phyloP scores from a whole-genome alignment of 1,284 basidiomycete species.

The Rhodotorula sp. region DNA sequence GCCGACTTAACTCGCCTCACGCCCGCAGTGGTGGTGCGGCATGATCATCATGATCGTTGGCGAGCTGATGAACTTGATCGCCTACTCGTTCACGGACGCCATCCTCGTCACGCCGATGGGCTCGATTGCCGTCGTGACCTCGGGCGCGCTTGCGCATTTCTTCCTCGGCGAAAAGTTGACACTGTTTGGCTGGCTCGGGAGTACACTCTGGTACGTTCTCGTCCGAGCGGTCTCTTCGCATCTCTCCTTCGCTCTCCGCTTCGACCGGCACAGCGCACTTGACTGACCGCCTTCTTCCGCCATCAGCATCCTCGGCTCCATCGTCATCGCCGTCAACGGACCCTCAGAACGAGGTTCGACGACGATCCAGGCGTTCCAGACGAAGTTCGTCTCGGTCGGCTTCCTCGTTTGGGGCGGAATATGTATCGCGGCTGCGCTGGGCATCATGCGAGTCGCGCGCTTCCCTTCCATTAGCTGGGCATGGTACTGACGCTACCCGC shows the following conservation, averaged over 20 bases:
- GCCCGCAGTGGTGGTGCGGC: slow-evolving; percentile 80
- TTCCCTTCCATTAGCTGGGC: too few relatives aligned
- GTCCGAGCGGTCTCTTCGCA: too few relatives aligned
- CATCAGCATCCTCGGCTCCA: slow-evolving; percentile 67
- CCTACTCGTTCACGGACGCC: slow-evolving; percentile 88
- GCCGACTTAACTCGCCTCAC: not conserved
- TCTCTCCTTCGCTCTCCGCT: not conserved
- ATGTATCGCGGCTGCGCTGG: slow-evolving; percentile 63
- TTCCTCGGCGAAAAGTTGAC: slow-evolving; percentile 89
- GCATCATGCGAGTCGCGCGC: slow-evolving; percentile 55
- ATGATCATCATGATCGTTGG: slow-evolving; percentile 57
- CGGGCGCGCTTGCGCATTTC: slow-evolving; percentile 86
- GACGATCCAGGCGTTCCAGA: slow-evolving; percentile 73
- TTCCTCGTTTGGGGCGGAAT: slow-evolving; percentile 76
- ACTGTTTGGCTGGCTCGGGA: slow-evolving; percentile 77
- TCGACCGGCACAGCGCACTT: not conserved
- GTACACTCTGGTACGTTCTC: slow-evolving; percentile 63
- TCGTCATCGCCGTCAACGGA: slow-evolving; percentile 75
- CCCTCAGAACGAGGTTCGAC: slow-evolving; percentile 77
- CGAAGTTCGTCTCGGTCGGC: slow-evolving; percentile 78
- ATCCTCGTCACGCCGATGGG: slow-evolving; percentile 94
- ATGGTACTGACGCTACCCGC: not conserved
- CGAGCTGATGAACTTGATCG: slow-evolving; percentile 71
- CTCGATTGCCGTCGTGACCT: slow-evolving; percentile 92
- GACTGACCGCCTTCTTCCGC: not conserved